Evolutionary conservation across 306 rosid species (phyloP), one percentile per base, ranked within the genome.

Genomic region (Cucumis melo): DNA sequence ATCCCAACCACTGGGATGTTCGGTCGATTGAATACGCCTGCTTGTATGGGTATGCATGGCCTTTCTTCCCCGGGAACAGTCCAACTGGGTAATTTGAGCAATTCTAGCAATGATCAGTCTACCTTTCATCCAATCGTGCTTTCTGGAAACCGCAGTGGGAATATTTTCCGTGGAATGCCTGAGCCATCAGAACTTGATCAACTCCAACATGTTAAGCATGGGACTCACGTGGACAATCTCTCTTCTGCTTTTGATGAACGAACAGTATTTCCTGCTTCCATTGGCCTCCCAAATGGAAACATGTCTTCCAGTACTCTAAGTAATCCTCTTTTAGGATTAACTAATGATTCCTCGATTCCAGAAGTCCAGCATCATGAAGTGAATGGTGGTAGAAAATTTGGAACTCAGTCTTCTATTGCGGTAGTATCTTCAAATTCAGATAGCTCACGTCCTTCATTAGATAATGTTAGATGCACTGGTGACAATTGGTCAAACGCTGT

Each of bases 21-120:
- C 34, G 88, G 92, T 67, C 86, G 97, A 78, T 80, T 90, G 89
- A 95, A 92, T 82, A 42, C 90, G 80, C 90, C 98, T 50, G 74
- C 89, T 63, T 83, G 89, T 75, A 73, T 92, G 58, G 88, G 87
- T 51, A 78, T 84, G 80, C 91, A 83, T 34, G 80, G 95, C 71
- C 85, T 90, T 75, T 83, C 96, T 13, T 83, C 97, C 65, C 82
- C 93, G 0, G 91, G 96, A 78, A 72, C 83, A 58, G 80, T 83
- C 80, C 96, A 84, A 81, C 42, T 88, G 86, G 85, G 90, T 78
- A 91, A 89, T 62, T 39, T 87, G 39, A 91, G 73, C 74, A 87
- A 83, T 77, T 27, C 81, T 46, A 86, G 77, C 85, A 84, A 78
- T 58, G 91, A 89, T 77, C 93, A 83, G 74, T 71, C 82, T 13